Evolutionary conservation across 2,329 filamentous ascomycete genomes (phyloP), one percentile per base, ranked within the genome.

Genomic region (Ilyonectria robusta): DNA sequence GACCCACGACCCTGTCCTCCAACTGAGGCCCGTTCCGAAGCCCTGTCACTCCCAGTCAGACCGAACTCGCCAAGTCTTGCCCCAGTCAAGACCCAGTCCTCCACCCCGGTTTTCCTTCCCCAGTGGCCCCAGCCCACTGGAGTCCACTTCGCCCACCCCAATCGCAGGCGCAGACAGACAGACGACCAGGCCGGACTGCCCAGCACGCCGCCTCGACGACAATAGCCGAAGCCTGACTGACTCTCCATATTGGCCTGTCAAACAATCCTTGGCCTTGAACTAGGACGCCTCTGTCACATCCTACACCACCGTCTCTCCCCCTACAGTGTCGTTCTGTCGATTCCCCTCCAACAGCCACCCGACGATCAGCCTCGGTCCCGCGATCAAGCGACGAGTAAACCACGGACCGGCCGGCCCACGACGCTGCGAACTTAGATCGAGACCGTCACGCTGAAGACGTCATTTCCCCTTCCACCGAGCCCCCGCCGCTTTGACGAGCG

Each of bases 101-200:
- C n/a, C 31, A 55, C 61, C 55, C 61, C 61, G 48, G 48, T 65
- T 60, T 65, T 59, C 46, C 62, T 60, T 60, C 57, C 57, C 57
- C 62, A 56, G 51, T 46, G 53, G 53, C 61, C 57, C 57, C 62
- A 46, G 61, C 50, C 50, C 51, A 33, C 26, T 19, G 6, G 23
- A 59, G 48, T 37, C 58, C 58, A 53, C 58, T 23, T 31, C 37
- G 26, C 23, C 37, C 58, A 31, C 58, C 48, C 44, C 44, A 33
- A 46, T 26, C 48, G 31, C 29, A 59, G 21, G 35, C 46, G n/a
- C 47, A 23, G 33, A n/a, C 21, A 53, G 15, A 29, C 21, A 53
- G 15, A 29, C 46, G 26, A 26, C 26, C 53, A 11, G 53, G 6
- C 17, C 19, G 23, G 50, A 35, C 55, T 37, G 19, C 26, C 35